Conservation (phyloP, 805 yeast species). For the Torulaspora franciscae region DNA sequence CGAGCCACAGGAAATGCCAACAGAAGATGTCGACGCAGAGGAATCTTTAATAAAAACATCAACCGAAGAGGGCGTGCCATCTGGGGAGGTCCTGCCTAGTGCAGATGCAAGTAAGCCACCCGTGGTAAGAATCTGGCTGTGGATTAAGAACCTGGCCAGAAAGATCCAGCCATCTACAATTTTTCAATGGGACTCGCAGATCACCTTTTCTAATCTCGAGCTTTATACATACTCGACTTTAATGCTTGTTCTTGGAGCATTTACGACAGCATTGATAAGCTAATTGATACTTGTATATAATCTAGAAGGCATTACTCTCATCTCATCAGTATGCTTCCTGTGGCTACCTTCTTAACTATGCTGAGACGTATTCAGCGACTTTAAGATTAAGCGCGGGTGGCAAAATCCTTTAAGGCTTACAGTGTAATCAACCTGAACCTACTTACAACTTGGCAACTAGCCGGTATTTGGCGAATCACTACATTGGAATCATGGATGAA, state of each 20-base stretch:
- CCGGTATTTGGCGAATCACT: conserved; percentile 8
- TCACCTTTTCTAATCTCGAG: conserved; percentile 14
- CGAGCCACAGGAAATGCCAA: no score
- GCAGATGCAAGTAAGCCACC: background rate
- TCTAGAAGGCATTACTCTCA: background rate
- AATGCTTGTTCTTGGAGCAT: conserved; percentile 7
- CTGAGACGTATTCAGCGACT: background rate
- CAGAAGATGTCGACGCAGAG: background rate
- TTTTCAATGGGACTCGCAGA: conserved; percentile 12
- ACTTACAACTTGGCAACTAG: background rate
- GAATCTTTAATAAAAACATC: no score
- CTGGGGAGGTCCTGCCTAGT: background rate
- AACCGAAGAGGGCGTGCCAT: background rate
- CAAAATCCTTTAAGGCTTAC: background rate
- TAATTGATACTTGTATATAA: background rate
- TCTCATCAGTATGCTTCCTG: background rate
- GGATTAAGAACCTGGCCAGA: conserved; percentile 3
- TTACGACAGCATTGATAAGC: conserved; percentile 1
- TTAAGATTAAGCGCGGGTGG: conserved; percentile 5
- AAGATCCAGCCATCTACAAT: conserved; percentile 5
- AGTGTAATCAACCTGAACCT: background rate
- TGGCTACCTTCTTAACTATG: no score
- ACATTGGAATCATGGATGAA: conserved; percentile 48
- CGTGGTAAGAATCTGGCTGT: background rate
- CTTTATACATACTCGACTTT: conserved; percentile 17